phyloP scores from a whole-genome alignment of 768 basidiomycete species.

The Phylloporus sp. region DNA sequence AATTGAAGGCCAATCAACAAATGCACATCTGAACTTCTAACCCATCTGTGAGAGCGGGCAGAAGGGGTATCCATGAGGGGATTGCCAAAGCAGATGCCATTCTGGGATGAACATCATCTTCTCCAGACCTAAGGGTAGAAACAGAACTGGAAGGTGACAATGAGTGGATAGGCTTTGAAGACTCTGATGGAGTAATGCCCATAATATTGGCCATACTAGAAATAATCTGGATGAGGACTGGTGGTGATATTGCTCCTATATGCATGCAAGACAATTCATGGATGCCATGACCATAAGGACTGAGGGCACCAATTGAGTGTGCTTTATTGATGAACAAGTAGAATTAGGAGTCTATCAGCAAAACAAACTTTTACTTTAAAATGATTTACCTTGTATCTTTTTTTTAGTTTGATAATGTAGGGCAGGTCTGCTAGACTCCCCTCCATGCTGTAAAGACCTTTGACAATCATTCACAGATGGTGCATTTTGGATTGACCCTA shows the following conservation, averaged over 20 bases:
- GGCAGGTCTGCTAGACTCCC: slow-evolving; percentile 91
- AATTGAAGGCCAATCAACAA: slow-evolving; percentile 89
- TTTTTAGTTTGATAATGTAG: slow-evolving; percentile 75
- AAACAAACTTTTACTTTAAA: slow-evolving; percentile 10
- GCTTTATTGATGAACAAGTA: slow-evolving; percentile 96
- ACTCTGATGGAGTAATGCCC: slow-evolving; percentile 61
- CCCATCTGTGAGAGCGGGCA: slow-evolving; percentile 70
- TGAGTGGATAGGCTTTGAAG: slow-evolving; percentile 21
- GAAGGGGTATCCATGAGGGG: slow-evolving; percentile 76
- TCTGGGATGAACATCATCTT: slow-evolving; percentile 57
- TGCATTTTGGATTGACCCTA: slow-evolving; percentile 98
- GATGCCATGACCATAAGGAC: slow-evolving; percentile 87
- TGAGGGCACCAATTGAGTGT: slow-evolving; percentile 94
- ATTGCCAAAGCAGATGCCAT: slow-evolving; percentile 60
- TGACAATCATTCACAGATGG: slow-evolving; percentile 97
- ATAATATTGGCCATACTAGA: slow-evolving; percentile 96
- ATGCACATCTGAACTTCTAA: slow-evolving; percentile 78
- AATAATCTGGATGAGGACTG: slow-evolving; percentile 86
- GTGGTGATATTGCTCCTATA: slow-evolving; percentile 85
- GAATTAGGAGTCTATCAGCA: slow-evolving; percentile 51
- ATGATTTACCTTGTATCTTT: slow-evolving; percentile 79
- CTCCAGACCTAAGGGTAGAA: slow-evolving; percentile 27
- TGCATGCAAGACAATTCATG: slow-evolving; percentile 79
- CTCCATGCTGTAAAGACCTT: slow-evolving; percentile 98
- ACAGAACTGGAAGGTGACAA: slow-evolving; percentile 30